These are phyloP conservation scores for Cyberlindnera euphorbiiphila DNA, from an alignment of 805 yeast species.

Conservation along the genomic window DNA sequence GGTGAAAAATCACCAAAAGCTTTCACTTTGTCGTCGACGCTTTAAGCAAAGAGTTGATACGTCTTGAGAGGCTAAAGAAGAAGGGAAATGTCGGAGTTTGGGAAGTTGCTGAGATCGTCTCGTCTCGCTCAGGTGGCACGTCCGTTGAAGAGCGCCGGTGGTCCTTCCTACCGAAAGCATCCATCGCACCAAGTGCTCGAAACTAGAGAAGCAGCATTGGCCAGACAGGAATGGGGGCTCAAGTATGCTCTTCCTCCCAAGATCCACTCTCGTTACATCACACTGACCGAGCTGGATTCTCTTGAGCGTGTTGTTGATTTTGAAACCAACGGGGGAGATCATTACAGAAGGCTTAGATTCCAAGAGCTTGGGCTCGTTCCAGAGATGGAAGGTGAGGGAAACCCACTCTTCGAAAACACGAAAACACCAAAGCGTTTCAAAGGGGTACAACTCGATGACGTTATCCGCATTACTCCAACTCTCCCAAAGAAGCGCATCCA, in stretches of 20 bases:
- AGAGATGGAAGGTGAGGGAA: conserved; percentile 23
- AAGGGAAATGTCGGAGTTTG: conserved; percentile 27
- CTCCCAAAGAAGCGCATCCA: conserved; percentile 6
- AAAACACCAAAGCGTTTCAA: conserved; percentile 27
- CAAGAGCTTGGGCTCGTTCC: conserved; percentile 59
- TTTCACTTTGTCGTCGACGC: no score
- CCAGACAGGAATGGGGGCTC: conserved; percentile 72
- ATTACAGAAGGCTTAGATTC: conserved; percentile 59
- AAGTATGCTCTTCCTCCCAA: conserved; percentile 66
- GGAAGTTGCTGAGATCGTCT: conserved; percentile 29
- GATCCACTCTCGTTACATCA: conserved; percentile 53
- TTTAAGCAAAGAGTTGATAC: no score
- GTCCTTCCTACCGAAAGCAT: conserved; percentile 10
- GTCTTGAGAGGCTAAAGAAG: not conserved
- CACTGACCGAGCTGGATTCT: conserved; percentile 64
- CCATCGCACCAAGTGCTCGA: conserved; percentile 76
- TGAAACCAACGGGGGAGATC: conserved; percentile 57
- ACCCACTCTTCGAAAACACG: conserved; percentile 33
- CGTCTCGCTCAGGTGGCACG: conserved; percentile 34
- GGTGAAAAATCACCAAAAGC: no score
- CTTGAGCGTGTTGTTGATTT: conserved; percentile 66
- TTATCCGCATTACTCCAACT: conserved; percentile 1
- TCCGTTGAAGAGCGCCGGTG: conserved; percentile 16
- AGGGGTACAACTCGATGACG: conserved; percentile 17
- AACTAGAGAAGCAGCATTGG: conserved; percentile 60